Evolutionary conservation across 2,329 filamentous ascomycete species (phyloP).

Genomic region (Ceratocystis ficicola): DNA sequence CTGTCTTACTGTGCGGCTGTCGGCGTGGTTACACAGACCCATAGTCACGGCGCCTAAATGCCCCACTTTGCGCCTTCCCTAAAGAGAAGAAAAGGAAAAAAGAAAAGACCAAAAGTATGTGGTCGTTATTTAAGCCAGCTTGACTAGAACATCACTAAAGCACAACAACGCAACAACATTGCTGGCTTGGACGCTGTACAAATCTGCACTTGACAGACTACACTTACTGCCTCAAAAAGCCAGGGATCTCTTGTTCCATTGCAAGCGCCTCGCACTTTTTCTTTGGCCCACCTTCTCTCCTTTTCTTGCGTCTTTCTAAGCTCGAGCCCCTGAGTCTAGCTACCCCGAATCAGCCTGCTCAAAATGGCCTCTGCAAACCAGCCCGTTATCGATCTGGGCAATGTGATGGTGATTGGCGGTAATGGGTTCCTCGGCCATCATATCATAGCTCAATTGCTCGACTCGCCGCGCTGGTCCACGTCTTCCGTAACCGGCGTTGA

Average conservation of each 20-base stretch:
- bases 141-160: neutral
- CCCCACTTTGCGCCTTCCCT: neutral
- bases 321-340: neutral
- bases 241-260: neutral
- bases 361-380: neutral
- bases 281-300: neutral
- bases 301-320: neutral
- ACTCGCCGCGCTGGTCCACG: conserved; percentile 33
- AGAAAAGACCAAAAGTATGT: neutral
- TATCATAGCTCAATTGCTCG: conserved; percentile 61
- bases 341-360: neutral
- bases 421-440: conserved; percentile 78
- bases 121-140: neutral
- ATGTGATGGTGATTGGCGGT: conserved; percentile 67
- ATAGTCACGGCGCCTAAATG: neutral
- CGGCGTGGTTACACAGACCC: neutral
- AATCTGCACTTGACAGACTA: no score
- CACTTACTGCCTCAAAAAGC: neutral
- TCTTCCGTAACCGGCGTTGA: conserved; percentile 57
- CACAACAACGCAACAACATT: no score
- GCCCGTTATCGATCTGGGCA: conserved; percentile 40
- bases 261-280: neutral
- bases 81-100: neutral
- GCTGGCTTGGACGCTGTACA: no score
- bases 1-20: neutral